Conservation (phyloP, 2,329 filamentous ascomycete species). For the Clathrospora elynae region DNA sequence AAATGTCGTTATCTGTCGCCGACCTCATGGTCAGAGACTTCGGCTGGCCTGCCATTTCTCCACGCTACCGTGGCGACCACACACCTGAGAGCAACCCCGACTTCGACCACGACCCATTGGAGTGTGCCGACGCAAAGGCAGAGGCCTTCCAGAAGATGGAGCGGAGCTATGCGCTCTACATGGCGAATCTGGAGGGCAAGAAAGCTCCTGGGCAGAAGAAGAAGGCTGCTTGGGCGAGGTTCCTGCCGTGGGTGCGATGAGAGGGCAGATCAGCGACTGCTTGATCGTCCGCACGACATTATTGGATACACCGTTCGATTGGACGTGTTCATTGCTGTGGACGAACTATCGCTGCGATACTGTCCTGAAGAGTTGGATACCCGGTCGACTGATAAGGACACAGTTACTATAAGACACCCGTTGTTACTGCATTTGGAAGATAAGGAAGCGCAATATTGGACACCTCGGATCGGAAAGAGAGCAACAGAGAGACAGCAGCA, state of each 20-base stretch:
- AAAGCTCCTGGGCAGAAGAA: slow-evolving; percentile 22
- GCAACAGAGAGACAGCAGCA: neutral
- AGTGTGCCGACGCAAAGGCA: slow-evolving; percentile 26
- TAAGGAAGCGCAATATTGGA: slow-evolving; percentile 1
- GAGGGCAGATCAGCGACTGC: slow-evolving; percentile 1
- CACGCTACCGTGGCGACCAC: slow-evolving; percentile 34
- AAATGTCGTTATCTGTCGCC: slow-evolving; percentile 7
- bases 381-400: slow-evolving; percentile 6
- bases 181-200: slow-evolving; percentile 23
- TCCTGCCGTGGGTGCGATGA: slow-evolving; percentile 24
- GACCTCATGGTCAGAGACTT: slow-evolving; percentile 29
- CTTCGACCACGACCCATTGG: slow-evolving; percentile 30
- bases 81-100: slow-evolving; percentile 35
- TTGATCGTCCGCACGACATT: neutral
- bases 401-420: slow-evolving; percentile 10
- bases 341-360: neutral
- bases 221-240: slow-evolving; percentile 28
- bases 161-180: slow-evolving; percentile 30
- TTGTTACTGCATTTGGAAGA: slow-evolving; percentile 2
- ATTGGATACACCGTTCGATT: too few relatives aligned
- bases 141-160: slow-evolving; percentile 33
- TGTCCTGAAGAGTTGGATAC: slow-evolving; percentile 6
- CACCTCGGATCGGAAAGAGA: neutral
- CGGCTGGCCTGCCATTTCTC: slow-evolving; percentile 28
- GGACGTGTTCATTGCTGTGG: too few relatives aligned